Base-by-base conservation (phyloP, 1,139 yeast species). In the Candida anutae region DNA sequence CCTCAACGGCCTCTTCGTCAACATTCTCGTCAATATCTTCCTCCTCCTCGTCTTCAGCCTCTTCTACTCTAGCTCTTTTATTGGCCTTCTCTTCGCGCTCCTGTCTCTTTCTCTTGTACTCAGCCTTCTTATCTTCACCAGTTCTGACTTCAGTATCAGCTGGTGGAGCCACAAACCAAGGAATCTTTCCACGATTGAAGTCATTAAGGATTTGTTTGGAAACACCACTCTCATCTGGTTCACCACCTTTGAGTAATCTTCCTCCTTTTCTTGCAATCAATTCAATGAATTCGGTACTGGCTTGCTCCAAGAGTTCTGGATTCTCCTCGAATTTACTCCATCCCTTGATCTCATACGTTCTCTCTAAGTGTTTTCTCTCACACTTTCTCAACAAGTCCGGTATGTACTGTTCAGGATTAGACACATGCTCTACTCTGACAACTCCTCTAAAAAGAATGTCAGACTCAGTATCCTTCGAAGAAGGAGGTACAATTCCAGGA, bases 401-500 rank as follows among this genome's bases (percentile, higher is more conserved):
- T 29, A 90, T 87, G 53, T 83, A 90, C 53, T 88, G 96, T 56
- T 90, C 98, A 5, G 98, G 97, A 45, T 83, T 69, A 0, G 94
- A 76, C 24, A 90, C 97, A 50, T 90, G 94, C 55, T 90, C 98
- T 16, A 90, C 96, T 62, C 98, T 79, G 1, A 90, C 98, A 15
- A 90, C 98, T 48, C 98, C 98, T 55, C 96, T 74, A 56, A 90
- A 85, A 41, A 90, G 58, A 47, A 90, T 87, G 52, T 90, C 98
- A n/a, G 95, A 77, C 50, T 87, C 94, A 2, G 90, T 59, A 52
- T 90, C 98, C 45, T 79, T 85, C 17, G 75, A 55, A 16, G 94
- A 82, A 19, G 98, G 98, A 6, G 98, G 98, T 5, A 93, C 98
- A 50, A 90, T 88, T 58, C 98, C 98, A 3, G 98, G 98, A 65